These are phyloP conservation scores for Apiospora malaysiana DNA, from an alignment of 2,329 filamentous ascomycete species.

Conservation along the genomic window DNA sequence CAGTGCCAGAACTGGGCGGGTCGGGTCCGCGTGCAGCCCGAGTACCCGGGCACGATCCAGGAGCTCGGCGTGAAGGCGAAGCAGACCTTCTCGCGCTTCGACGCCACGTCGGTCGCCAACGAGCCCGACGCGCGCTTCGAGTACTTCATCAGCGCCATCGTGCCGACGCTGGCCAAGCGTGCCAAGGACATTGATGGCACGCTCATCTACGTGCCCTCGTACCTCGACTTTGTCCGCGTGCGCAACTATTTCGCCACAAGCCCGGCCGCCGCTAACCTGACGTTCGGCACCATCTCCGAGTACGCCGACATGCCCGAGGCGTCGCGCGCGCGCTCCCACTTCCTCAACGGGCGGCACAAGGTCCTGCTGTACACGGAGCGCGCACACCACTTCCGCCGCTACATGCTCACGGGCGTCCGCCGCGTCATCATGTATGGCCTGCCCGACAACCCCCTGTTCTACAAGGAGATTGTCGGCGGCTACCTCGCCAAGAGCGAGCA, in stretches of 20 bases:
- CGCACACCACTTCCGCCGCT: constrained; percentile 96
- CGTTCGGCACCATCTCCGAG: constrained; percentile 87
- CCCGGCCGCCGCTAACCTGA: constrained; percentile 55
- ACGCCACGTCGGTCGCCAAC: constrained; percentile 68
- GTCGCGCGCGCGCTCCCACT: constrained; percentile 84
- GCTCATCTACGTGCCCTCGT: constrained; percentile 88
- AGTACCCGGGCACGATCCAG: constrained; percentile 75
- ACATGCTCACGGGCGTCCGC: constrained; percentile 80
- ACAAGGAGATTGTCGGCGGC: constrained; percentile 74
- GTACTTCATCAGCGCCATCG: constrained; percentile 83
- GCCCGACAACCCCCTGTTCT: constrained; percentile 87
- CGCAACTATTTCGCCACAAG: constrained; percentile 89
- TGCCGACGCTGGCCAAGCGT: constrained; percentile 76
- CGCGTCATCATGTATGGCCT: constrained; percentile 88
- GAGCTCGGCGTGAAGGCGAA: constrained; percentile 73
- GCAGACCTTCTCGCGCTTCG: constrained; percentile 91
- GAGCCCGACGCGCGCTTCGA: constrained; percentile 91
- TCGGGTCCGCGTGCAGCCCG: constrained; percentile 73
- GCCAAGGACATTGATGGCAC: constrained; percentile 71
- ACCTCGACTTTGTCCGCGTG: constrained; percentile 92
- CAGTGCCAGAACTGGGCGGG: constrained; percentile 80
- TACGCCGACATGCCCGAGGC: constrained; percentile 82
- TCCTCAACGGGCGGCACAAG: constrained; percentile 80
- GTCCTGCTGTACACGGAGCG: constrained; percentile 91
- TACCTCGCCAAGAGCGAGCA: constrained; percentile 68